Conservation (phyloP, 768 basidiomycete genomes). For the Sutorius australiensis region DNA sequence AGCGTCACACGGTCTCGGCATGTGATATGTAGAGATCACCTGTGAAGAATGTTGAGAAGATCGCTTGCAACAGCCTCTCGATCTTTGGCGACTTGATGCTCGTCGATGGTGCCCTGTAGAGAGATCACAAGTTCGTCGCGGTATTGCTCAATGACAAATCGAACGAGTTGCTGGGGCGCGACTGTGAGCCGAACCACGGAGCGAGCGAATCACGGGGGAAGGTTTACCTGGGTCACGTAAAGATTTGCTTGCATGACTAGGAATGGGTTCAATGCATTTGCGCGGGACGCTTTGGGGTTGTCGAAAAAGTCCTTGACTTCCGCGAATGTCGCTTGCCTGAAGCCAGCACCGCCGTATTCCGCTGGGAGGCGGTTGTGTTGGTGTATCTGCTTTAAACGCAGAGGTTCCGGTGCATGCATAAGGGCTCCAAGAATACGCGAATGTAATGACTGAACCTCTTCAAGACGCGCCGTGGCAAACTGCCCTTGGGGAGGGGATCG, state of each 20-base stretch:
- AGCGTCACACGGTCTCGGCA: slow-evolving; percentile 2
- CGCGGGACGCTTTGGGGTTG: slow-evolving; percentile 82
- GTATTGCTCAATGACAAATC: slow-evolving; percentile 90
- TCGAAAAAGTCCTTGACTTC: slow-evolving; percentile 91
- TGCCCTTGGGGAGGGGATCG: slow-evolving; percentile 82
- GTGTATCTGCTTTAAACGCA: slow-evolving; percentile 61
- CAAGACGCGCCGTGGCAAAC: slow-evolving; percentile 77
- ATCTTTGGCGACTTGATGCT: slow-evolving; percentile 63
- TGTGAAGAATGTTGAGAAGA: slow-evolving; percentile 80
- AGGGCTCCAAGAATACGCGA: slow-evolving; percentile 71
- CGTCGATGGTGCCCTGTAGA: slow-evolving; percentile 62
- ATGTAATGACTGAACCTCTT: slow-evolving; percentile 81
- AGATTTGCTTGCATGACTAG: slow-evolving; percentile 91
- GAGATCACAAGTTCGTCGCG: slow-evolving; percentile 77
- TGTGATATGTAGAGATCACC: slow-evolving; percentile 36
- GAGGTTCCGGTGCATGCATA: slow-evolving; percentile 69
- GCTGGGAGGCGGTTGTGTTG: slow-evolving; percentile 46
- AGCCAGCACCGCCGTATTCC: slow-evolving; percentile 67
- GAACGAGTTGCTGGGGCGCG: slow-evolving; percentile 76
- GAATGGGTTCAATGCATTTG: slow-evolving; percentile 84
- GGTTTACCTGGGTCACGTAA: slow-evolving; percentile 81
- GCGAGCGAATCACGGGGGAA: neutral
- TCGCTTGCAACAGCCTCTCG: slow-evolving; percentile 85
- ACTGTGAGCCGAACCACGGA: neutral
- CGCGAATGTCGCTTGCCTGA: slow-evolving; percentile 78